Base-by-base conservation (phyloP, 2,329 filamentous ascomycete genomes). In the Aspergillus persii region DNA sequence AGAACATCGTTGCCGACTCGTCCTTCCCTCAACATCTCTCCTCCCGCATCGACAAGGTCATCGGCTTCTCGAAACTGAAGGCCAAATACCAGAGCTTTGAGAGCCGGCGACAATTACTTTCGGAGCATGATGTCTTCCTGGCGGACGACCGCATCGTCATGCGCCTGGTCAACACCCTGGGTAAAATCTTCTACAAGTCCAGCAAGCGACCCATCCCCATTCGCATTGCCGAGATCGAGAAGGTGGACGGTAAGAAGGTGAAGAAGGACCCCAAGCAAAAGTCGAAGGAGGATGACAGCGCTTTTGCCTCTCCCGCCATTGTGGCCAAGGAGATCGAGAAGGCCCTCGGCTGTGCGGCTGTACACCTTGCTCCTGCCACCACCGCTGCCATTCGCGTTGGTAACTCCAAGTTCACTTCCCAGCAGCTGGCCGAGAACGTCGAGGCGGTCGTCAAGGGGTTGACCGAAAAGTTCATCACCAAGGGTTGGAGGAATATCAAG, bases 131-230 rank as follows among this genome's bases (percentile, higher is more conserved):
- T 74, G 80, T 98, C 58, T 98, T 99, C 80, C 83, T 99, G 58
- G 94, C 90, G 54, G 95, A 99, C 74, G 91, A 96, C 71, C 84
- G 95, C 52, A 90, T 99, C 57, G 79, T 87, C 62, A 85, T 84
- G 59, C 81, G 84, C 61, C 83, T 98, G 60, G 91, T 93, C 58
- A 84, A 86, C 64, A 81, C 88, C 2, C 86, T 99, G 11, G 95
- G 94, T 68, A 98, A 96, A 81, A 89, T 89, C 1, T 98, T 99
- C 76, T 98, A 95, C 84, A 89, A 92, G 80, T 91, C 89, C 15
- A 79, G 79, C 63, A 98, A 98, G 83, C 85, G 94, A 44, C 95
- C 95, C 8, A 87, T 99, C 59, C 93, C 95, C 29, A 85, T 98
- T 41, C 81, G 84, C 48, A 83, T 98, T 62, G 84, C 87, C 63